phyloP scores from a whole-genome alignment of 345 rosid species.

The Anastatica hierochuntica region DNA sequence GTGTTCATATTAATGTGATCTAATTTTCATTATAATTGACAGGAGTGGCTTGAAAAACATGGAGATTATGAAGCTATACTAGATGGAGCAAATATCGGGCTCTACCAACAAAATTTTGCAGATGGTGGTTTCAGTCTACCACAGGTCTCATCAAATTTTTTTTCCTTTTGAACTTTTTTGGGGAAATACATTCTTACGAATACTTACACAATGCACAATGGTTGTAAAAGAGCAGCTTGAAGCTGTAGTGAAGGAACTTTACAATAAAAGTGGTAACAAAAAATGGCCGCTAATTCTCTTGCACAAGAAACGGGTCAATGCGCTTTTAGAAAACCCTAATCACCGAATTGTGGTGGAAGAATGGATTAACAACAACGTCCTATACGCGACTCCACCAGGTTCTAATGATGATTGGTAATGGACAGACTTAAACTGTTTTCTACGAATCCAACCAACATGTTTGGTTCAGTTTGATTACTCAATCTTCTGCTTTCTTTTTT shows the following conservation, averaged over 20 bases:
- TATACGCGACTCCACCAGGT: slow-evolving; percentile 74
- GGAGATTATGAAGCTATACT: slow-evolving; percentile 58
- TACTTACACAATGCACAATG: neutral
- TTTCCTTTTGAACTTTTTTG: neutral
- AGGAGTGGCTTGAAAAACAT: slow-evolving; percentile 71
- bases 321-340: slow-evolving; percentile 47
- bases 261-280: slow-evolving; percentile 39
- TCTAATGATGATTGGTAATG: slow-evolving; percentile 88
- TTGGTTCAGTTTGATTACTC: too few species aligned
- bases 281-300: slow-evolving; percentile 63
- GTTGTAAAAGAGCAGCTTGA: slow-evolving; percentile 73
- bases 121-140: slow-evolving; percentile 70
- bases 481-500: too few species aligned
- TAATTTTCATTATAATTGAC: too few species aligned
- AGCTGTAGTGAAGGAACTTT: slow-evolving; percentile 57
- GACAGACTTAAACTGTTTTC: neutral
- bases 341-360: slow-evolving; percentile 48
- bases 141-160: slow-evolving; percentile 42
- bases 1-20: too few species aligned
- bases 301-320: slow-evolving; percentile 59
- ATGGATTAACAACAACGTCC: slow-evolving; percentile 52
- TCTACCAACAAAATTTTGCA: slow-evolving; percentile 78
- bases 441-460: too few species aligned
- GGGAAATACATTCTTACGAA: neutral
- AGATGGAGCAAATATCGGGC: slow-evolving; percentile 91